Evolutionary conservation across 371 early-diverging fungal genomes (phyloP), one percentile per base, ranked within the genome.

Genomic region (Choanephora cucurbitarum): DNA sequence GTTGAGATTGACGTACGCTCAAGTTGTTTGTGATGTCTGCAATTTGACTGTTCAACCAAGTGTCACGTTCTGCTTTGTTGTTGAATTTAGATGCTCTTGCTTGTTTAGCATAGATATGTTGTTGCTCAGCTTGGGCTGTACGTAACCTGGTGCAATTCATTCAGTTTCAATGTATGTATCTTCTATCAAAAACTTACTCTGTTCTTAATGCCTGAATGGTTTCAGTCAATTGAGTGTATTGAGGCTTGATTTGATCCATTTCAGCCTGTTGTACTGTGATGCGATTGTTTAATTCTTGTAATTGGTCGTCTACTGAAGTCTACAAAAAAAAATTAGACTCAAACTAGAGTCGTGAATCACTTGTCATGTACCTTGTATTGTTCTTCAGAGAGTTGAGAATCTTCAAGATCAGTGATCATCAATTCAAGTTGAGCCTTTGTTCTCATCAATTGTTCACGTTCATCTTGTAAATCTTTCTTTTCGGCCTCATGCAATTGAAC

Each of bases 51-150:
- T 70, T 71, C 21, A 97, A 66, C 86, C 88, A 94, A 3, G 57
- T 57, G 60, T 95, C 93, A 34, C 96, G 88, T 37, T 91, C 89
- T 0, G 56, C 64, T 50, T 85, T 81, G 58, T 66, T 85, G 10
- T 59, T 24, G 66, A 95, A 96, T 60, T 89, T 89, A 3, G 84
- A 76, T 5, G 86, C 76, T 15, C 96, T 86, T 5, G 93, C 93
- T 64, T 93, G 93, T 64, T 92, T 95, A 24, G 90, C 84, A 63
- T 87, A 81, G 7, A 96, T 81, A 11, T 69, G 66, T 49, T 82
- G 79, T 64, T 86, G 68, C 41, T 82, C 69, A 19, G 77, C 53
- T 39, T 88, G 78, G 2, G 65, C 48, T 3, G 52, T 46, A 53
- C 68, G 57, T 51, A 75, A 39, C 17, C 60, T 70, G 58, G 6